A percentile compares a stretch with the other conserved stretches of the same genome.
These are phyloP conservation scores for Xenoacremonium recifei DNA, from an alignment of 2,329 filamentous ascomycete species.

Conservation along the genomic window DNA sequence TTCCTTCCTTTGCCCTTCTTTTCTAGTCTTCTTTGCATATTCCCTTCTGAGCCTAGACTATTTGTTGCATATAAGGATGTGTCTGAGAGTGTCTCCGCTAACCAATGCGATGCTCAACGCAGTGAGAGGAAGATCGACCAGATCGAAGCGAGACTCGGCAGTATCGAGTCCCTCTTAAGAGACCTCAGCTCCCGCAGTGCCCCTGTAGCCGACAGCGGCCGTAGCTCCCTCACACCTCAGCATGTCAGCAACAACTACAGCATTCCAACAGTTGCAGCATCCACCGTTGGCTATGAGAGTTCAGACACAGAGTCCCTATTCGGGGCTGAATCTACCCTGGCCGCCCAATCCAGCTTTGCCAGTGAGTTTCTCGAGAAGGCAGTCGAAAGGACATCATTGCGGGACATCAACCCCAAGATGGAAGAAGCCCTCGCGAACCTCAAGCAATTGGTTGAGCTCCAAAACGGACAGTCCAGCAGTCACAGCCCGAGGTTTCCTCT, in stretches of 20 bases:
- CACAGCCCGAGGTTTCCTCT: constrained; percentile 45
- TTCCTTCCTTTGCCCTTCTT: constrained; percentile 1
- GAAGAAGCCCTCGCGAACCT: constrained; percentile 50
- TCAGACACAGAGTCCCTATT: constrained; percentile 41
- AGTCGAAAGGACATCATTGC: constrained; percentile 47
- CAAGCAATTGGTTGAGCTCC: constrained; percentile 51
- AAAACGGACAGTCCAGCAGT: constrained; percentile 40
- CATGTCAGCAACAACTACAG: constrained; percentile 19
- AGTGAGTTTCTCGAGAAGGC: constrained; percentile 53
- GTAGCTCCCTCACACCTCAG: constrained; percentile 20
- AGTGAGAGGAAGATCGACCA: constrained; percentile 55
- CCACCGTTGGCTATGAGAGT: constrained; percentile 35
- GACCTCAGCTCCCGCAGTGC: constrained; percentile 31
- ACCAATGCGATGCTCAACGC: neutral
- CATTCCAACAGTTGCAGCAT: constrained; percentile 22
- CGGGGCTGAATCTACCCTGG: constrained; percentile 48
- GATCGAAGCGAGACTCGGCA: constrained; percentile 43
- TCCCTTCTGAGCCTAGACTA: neutral
- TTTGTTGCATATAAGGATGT: neutral
- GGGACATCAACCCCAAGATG: constrained; percentile 49
- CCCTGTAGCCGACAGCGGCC: constrained; percentile 22
- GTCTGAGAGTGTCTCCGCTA: no score
- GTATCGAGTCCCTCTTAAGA: constrained; percentile 43
- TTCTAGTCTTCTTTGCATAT: neutral
- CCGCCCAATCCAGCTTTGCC: constrained; percentile 52